Conservation (phyloP, 257 asterid genomes). For the Solanum gandarillasii region DNA sequence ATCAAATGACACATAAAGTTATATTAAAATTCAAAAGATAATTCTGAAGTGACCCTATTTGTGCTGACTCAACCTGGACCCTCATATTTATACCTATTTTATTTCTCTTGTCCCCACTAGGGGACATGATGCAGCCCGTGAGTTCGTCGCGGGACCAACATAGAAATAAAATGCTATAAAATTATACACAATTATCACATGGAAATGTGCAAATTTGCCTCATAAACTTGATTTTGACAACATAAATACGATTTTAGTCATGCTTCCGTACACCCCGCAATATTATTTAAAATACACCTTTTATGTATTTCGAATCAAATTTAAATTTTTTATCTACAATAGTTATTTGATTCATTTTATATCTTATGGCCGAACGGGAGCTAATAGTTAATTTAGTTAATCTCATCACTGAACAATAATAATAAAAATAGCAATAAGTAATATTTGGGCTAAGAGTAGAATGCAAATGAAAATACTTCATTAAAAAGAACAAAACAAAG, state of each 20-base stretch:
- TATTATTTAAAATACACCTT: not conserved
- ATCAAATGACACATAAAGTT: not conserved
- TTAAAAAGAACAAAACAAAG: not conserved
- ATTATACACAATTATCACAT: not conserved
- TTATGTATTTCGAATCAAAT: too few relatives aligned
- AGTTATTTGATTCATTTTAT: too few relatives aligned
- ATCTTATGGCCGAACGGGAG: not conserved
- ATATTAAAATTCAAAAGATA: not conserved
- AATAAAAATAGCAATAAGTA: not conserved
- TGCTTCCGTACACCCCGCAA: not conserved
- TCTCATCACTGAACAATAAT: too few relatives aligned
- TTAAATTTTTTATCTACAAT: too few relatives aligned
- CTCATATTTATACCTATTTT: not conserved
- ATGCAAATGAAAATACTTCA: not conserved
- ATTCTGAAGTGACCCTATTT: not conserved
- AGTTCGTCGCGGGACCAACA: not conserved
- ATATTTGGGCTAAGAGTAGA: not conserved
- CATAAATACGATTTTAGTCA: not conserved
- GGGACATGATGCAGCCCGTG: not conserved
- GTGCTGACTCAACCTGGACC: not conserved
- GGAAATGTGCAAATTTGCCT: not conserved
- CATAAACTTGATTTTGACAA: not conserved
- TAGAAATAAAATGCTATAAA: not conserved
- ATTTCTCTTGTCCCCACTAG: not conserved
- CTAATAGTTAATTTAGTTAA: not conserved